phyloP scores from a whole-genome alignment of 2,329 filamentous ascomycete species.

The Diaporthe vexans region DNA sequence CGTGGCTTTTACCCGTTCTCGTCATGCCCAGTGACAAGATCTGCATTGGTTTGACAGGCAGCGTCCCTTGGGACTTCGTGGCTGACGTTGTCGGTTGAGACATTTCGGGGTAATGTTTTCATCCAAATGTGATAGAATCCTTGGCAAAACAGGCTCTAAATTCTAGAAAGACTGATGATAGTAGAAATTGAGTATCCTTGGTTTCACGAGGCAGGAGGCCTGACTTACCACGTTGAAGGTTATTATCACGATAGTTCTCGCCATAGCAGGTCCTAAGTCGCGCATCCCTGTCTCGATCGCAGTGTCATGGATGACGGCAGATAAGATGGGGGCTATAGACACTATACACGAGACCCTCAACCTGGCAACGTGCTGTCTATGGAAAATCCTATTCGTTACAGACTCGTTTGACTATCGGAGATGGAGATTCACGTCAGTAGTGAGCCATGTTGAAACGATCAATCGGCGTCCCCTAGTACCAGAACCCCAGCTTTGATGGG shows the following conservation, averaged over 20 bases:
- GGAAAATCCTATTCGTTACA: background rate
- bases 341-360: background rate
- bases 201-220: background rate
- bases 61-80: background rate
- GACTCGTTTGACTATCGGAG: background rate
- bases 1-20: background rate
- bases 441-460: background rate
- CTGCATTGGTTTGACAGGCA: conserved; percentile 4
- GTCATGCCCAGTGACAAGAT: conserved; percentile 21
- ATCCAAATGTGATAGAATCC: no score
- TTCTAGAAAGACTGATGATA: background rate
- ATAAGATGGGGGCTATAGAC: background rate
- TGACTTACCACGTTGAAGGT: no score
- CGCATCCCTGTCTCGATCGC: background rate
- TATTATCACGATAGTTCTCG: background rate
- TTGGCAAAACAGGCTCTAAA: background rate
- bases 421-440: background rate
- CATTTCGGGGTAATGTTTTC: background rate
- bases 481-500: background rate
- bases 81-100: background rate
- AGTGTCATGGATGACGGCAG: background rate
- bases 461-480: background rate
- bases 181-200: no score
- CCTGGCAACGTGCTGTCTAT: background rate
- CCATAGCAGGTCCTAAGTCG: background rate